A percentile compares a stretch with the other conserved stretches of the same genome.
These are phyloP conservation scores for Porcisia hertigi DNA, from an alignment of 208 protist genomes.

Conservation along the genomic window DNA sequence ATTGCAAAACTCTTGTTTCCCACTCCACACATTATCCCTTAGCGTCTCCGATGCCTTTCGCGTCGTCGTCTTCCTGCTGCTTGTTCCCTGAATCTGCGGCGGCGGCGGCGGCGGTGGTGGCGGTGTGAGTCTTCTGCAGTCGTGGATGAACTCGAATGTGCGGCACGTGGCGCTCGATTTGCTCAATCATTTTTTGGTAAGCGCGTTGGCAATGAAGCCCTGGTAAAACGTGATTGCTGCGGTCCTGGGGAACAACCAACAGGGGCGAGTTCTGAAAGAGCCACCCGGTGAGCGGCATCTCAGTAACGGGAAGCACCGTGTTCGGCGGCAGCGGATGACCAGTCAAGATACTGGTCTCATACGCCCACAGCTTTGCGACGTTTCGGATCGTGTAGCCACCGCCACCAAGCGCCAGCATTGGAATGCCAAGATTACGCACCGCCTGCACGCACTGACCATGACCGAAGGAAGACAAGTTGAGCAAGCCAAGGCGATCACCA, in stretches of 20 bases:
- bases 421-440: conserved; percentile 94
- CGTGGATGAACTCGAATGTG: conserved; percentile 53
- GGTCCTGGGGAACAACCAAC: conserved; percentile 75
- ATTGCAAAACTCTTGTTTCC: neutral
- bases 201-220: conserved; percentile 69
- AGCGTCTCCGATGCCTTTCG: neutral
- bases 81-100: neutral
- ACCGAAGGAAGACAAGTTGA: conserved; percentile 93
- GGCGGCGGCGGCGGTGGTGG: neutral
- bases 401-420: conserved; percentile 97
- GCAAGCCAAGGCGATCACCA: conserved; percentile 96
- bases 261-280: conserved; percentile 80
- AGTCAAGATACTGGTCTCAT: conserved; percentile 88
- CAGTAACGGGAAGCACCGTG: conserved; percentile 58
- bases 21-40: neutral
- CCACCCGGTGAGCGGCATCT: conserved; percentile 82
- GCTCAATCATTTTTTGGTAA: conserved; percentile 64
- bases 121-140: neutral
- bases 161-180: conserved; percentile 72
- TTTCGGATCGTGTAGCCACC: conserved; percentile 99
- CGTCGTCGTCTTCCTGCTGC: conserved; percentile 10
- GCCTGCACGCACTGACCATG: conserved; percentile 95
- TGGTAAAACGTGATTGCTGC: conserved; percentile 63
- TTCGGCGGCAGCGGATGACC: conserved; percentile 66
- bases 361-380: conserved; percentile 98